phyloP scores from a whole-genome alignment of 106 monocot species.

The Dendrobium nobile region DNA sequence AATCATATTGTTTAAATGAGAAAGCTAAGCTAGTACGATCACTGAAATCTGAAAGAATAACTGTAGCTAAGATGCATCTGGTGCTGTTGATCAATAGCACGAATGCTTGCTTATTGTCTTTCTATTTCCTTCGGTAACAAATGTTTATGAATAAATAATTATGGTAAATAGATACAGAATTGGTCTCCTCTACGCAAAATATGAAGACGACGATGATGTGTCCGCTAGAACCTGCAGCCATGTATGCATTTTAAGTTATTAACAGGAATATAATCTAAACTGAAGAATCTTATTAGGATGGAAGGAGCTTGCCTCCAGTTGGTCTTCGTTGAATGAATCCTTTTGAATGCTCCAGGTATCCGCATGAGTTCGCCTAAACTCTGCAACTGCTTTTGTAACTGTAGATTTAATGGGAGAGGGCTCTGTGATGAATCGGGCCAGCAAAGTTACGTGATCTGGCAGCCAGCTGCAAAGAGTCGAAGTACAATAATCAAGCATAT shows the following conservation, averaged over 20 bases:
- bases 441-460: slow-evolving; percentile 84
- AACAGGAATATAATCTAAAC: background rate
- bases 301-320: slow-evolving; percentile 72
- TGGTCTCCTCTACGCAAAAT: slow-evolving; percentile 56
- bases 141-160: background rate
- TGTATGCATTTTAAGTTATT: background rate
- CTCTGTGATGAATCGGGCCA: slow-evolving; percentile 77
- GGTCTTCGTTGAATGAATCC: slow-evolving; percentile 82
- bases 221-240: slow-evolving; percentile 76
- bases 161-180: background rate
- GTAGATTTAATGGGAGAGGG: slow-evolving; percentile 84
- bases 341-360: slow-evolving; percentile 98
- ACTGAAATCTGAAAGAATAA: background rate
- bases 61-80: background rate
- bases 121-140: background rate
- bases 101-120: slow-evolving; percentile 1
- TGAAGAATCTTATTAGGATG: background rate
- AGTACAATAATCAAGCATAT: background rate
- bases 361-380: slow-evolving; percentile 93
- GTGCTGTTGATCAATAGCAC: background rate
- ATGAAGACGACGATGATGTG: slow-evolving; percentile 85
- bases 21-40: background rate
- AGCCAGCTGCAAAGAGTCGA: slow-evolving; percentile 64
- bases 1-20: slow-evolving; percentile 22
- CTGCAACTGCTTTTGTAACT: slow-evolving; percentile 92